Base-by-base conservation (phyloP, 176 grass and related monocot genomes). In the Zoysia pacifica region DNA sequence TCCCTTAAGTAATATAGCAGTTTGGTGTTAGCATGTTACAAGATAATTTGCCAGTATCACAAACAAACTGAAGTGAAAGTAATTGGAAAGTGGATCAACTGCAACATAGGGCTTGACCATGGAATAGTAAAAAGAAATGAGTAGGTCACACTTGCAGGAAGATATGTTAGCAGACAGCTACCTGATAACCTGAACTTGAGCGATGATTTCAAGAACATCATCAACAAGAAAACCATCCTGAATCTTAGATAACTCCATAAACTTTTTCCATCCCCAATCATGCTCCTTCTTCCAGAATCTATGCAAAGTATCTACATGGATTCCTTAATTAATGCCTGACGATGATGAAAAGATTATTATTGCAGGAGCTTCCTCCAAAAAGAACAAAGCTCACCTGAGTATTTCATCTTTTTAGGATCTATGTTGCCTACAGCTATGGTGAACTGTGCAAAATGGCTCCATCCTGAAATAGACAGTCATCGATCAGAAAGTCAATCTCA, bases 221-320 rank as follows among this genome's bases (percentile, higher is more conserved):
- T 89, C 86, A 52, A 85, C 90, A 76, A 95, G 85, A 91, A 99
- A 99, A 75, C 92, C 92, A 86, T 99, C 96, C 72, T 95, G 82
- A 58, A 58, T 58, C 55, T 58, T 58, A 18, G 92, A 93, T 68
- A 99, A 63, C 75, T 99, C 96, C 96, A 99, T 99, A 77, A 99
- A 99, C 48, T 99, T 99, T 89, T 99, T 99, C 96, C 96, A 99
- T 56, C 96, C 96, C 96, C 96, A 99, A 84, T 99, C 96, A 87
- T 99, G 96, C 79, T 99, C 96, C 75, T 99, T 99, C 84, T 99
- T 99, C 96, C 96, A 99, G 68, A 99, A 99, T 36, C 93, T 87
- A 81, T 99, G 96, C 73, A 95, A 86, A 76, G 96, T 99, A 91
- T 99, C 96, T 99, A 81, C 84, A 93, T 79, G 93, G 79, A 38